Base-by-base conservation (phyloP, 148 eudicot species). In the Camellia sinensis region DNA sequence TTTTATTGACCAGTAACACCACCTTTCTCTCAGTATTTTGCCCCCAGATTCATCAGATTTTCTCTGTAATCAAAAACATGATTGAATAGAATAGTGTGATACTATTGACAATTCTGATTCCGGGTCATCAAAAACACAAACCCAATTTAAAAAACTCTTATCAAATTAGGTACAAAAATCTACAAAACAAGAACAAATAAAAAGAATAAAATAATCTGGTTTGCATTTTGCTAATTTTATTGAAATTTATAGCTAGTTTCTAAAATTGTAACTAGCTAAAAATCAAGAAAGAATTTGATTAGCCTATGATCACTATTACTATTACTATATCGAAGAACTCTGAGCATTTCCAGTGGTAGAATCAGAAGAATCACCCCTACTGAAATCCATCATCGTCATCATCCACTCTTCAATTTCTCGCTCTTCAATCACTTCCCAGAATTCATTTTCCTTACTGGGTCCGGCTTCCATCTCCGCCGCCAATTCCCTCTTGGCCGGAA, bases 321-420 rank as follows among this genome's bases (percentile, higher is more conserved):
- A 57, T 11, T 14, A 29, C 37, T 29, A 29, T 29, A 29, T 29
- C 37, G 8, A 57, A 57, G 61, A 57, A 57, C 61, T 57, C 3
- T 57, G n/a, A 57, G 61, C 61, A 57, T 75, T 67, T 29, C 84
- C 82, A 63, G 67, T 76, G 18, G 80, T 68, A 44, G 84, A 81
- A 59, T 74, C 78, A 10, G 81, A 81, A 1, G 87, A 85, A 76
- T 79, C 76, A 9, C 59, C 73, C 37, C 37, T 1, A 40, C 53
- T 52, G 52, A 43, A 50, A 62, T 71, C 67, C 83, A 78, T 74
- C 82, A 74, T 67, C 77, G 3, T 75, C 77, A 5, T 75, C 88
- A 83, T 67, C 88, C 85, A 86, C 65, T 80, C 57, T 40, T 78
- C 50, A 56, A 86, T 67, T 7, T 80, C 86, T 40, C 74, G 77